Base-by-base conservation (phyloP, 2,329 filamentous ascomycete species). In the Boeremia lycopersici region DNA sequence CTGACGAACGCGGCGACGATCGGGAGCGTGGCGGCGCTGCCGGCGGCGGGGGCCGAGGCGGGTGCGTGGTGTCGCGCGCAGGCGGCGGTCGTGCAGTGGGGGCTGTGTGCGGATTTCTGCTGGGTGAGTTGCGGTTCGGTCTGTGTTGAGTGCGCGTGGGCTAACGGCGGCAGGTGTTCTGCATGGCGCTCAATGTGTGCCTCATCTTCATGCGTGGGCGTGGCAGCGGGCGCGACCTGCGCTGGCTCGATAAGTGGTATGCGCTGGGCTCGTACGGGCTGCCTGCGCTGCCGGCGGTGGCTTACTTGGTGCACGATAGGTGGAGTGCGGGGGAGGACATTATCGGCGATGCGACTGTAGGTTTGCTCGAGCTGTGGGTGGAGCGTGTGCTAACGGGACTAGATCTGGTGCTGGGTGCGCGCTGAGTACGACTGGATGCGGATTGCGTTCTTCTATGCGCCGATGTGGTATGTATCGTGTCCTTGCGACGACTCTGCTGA, bases 141-240 rank as follows among this genome's bases (percentile, higher is more conserved):
- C 88, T 1, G 11, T 7, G 17, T 30, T 42, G 80, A 89, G 40
- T 93, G 23, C n/a, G n/a, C n/a, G n/a, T n/a, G n/a, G n/a, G n/a
- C n/a, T n/a, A n/a, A n/a, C n/a, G n/a, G n/a, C n/a, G n/a, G n/a
- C n/a, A 66, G 89, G 68, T 88, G 1, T 80, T 93, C 54, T 86
- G 88, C 48, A 95, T 96, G 90, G 89, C 90, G 1, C 81, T 87
- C 62, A 96, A 95, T 69, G 90, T 95, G 46, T 91, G 91, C 71
- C 76, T 93, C 12, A 92, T 90, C 0, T 91, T 95, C 68, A 34
- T 34, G n/a, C 92, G 91, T 73, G 81, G 80, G 65, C 89, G 89
- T 59, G 93, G 87, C 63, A 85, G 89, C 55, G 84, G 86, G 1
- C 75, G 80, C 4, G 81, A 83, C 47, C 77, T 95, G 12, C 85